phyloP scores from a whole-genome alignment of 2,329 filamentous ascomycete species.

The Microdochium trichocladiopsis region DNA sequence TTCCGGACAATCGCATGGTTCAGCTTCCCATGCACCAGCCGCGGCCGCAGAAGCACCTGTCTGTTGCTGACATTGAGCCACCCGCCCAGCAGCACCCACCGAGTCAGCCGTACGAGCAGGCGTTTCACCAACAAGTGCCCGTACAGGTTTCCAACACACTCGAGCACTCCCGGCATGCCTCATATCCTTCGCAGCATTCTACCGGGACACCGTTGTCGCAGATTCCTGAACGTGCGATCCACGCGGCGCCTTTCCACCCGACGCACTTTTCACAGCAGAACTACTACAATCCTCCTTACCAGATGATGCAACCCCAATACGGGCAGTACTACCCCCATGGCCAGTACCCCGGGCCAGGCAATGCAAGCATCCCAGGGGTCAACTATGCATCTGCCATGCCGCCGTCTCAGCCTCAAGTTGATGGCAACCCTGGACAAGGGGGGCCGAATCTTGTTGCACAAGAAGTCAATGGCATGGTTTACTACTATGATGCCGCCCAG shows the following conservation, averaged over 20 bases:
- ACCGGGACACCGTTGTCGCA: constrained; percentile 80
- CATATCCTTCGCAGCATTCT: constrained; percentile 63
- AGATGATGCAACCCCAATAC: constrained; percentile 49
- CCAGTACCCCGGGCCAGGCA: constrained; percentile 22
- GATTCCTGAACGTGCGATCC: constrained; percentile 86
- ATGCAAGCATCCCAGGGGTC: constrained; percentile 35
- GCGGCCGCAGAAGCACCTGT: constrained; percentile 88
- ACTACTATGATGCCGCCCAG: constrained; percentile 82
- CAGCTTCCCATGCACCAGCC: constrained; percentile 82
- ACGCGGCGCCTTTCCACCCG: constrained; percentile 84
- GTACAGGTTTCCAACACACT: constrained; percentile 55
- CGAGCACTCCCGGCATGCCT: constrained; percentile 60
- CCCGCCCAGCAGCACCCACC: constrained; percentile 50
- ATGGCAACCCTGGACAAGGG: constrained; percentile 24
- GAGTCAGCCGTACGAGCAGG: constrained; percentile 58
- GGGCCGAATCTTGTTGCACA: constrained; percentile 63
- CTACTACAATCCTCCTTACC: constrained; percentile 55
- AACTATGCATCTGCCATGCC: constrained; percentile 48
- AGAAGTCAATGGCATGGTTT: constrained; percentile 92
- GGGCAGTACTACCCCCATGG: constrained; percentile 63
- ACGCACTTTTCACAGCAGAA: constrained; percentile 53
- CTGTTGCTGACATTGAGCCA: constrained; percentile 86
- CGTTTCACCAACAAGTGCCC: constrained; percentile 94
- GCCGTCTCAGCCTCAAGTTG: constrained; percentile 28
- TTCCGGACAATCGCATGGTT: constrained; percentile 47